These are phyloP conservation scores for Penicillium sp. DNA, from an alignment of 2,329 filamentous ascomycete species.

Conservation along the genomic window DNA sequence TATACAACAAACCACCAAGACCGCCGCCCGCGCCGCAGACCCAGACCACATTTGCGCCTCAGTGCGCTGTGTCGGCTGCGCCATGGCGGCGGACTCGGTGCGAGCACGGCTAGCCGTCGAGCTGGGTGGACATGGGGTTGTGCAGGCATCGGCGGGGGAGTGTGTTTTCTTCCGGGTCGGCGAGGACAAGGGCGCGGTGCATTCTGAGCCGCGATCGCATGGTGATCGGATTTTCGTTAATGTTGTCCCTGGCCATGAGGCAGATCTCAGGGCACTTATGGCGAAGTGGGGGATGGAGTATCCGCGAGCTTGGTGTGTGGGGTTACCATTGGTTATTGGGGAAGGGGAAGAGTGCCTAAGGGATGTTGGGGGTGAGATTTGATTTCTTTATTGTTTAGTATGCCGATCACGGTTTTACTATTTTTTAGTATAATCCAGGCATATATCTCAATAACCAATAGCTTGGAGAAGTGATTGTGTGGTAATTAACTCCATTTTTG, in stretches of 20 bases:
- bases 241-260: conserved; percentile 35
- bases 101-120: not conserved
- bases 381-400: not conserved
- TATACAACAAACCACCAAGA: conserved; percentile 32
- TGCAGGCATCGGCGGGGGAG: conserved; percentile 28
- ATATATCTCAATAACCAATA: not conserved
- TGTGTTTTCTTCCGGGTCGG: conserved; percentile 48
- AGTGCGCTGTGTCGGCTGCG: conserved; percentile 47
- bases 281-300: conserved; percentile 33
- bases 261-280: conserved; percentile 31
- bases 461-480: not conserved
- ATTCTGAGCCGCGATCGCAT: conserved; percentile 29
- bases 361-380: conserved; percentile 14
- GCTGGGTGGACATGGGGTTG: not conserved
- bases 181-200: conserved; percentile 33
- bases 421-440: not conserved
- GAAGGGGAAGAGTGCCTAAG: conserved; percentile 10
- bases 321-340: conserved; percentile 13
- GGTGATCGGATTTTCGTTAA: conserved; percentile 38
- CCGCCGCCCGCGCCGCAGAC: conserved; percentile 20
- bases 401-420: not conserved
- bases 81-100: conserved; percentile 38
- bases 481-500: not conserved
- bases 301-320: conserved; percentile 26
- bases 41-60: conserved; percentile 43